Percentiles rank a stretch among this genome's conserved stretches.
These are phyloP conservation scores for Tephrocybe sp. DNA, from an alignment of 768 basidiomycete genomes.

Conservation along the genomic window DNA sequence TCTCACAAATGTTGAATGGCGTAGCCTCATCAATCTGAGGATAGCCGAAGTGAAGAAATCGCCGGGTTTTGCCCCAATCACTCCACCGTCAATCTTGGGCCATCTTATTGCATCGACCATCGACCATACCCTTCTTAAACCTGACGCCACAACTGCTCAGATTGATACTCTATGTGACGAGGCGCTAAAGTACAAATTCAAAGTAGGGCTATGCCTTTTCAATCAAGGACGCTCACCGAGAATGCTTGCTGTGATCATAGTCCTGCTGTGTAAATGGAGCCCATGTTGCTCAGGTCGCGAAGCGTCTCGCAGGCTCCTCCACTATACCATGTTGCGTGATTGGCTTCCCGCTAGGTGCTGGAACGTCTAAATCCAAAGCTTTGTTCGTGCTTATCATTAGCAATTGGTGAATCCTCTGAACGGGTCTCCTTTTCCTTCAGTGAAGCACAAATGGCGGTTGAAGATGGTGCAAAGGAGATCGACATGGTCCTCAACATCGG, in stretches of 20 bases:
- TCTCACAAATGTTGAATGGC: conserved; percentile 33
- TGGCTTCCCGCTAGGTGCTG: conserved; percentile 51
- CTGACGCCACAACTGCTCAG: conserved; percentile 43
- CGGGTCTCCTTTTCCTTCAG: conserved; percentile 19
- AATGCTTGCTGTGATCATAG: no score
- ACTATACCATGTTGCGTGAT: conserved; percentile 46
- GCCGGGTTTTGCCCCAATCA: conserved; percentile 11
- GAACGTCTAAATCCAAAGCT: conserved; percentile 39
- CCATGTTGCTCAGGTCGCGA: conserved; percentile 39
- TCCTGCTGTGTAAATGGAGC: conserved; percentile 52
- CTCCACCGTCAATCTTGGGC: conserved; percentile 1
- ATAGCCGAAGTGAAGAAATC: conserved; percentile 25
- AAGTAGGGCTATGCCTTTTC: conserved; percentile 30
- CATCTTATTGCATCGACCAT: conserved; percentile 33
- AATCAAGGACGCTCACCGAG: background rate
- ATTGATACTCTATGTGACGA: conserved; percentile 47
- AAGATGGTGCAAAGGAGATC: conserved; percentile 47
- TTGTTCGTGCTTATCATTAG: conserved; percentile 30
- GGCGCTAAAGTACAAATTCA: conserved; percentile 46
- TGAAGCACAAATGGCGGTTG: conserved; percentile 44
- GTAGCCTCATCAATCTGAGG: conserved; percentile 25
- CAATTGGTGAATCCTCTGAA: background rate
- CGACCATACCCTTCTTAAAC: conserved; percentile 51
- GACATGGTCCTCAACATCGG: conserved; percentile 53
- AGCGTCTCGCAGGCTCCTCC: conserved; percentile 34